Conservation (phyloP, 2,329 filamentous ascomycete genomes). For the Ceratocystis eucalypticola region DNA sequence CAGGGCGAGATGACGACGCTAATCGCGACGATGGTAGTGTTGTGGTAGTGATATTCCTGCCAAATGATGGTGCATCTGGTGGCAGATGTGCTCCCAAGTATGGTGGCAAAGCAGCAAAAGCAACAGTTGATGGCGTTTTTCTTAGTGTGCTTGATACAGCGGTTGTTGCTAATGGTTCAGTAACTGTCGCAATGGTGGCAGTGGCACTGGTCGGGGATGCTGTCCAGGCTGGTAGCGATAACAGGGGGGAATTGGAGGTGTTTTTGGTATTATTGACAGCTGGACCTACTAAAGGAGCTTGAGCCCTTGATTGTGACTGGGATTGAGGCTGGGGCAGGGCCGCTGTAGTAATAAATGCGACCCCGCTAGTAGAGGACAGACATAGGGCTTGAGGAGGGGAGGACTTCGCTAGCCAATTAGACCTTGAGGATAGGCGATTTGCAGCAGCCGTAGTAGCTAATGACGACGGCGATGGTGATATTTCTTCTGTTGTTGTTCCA, state of each 20-base stretch:
- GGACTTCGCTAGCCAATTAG: background rate
- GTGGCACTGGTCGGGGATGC: background rate
- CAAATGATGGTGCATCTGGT: background rate
- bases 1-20: conserved; percentile 10
- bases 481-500: background rate
- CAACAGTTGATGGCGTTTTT: background rate
- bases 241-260: background rate
- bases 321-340: background rate
- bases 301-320: background rate
- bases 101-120: background rate
- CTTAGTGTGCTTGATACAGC: background rate
- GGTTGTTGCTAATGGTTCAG: background rate
- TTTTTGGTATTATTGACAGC: background rate
- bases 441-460: background rate
- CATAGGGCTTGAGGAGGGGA: background rate
- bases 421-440: background rate
- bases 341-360: background rate
- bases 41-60: background rate
- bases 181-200: background rate
- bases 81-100: background rate
- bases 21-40: background rate
- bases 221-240: background rate
- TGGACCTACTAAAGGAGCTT: conserved; percentile 7
- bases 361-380: background rate
- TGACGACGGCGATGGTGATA: background rate